These are phyloP conservation scores for Gamsiella multidivaricata DNA, from an alignment of 192 early-diverging fungal genomes.

Conservation along the genomic window DNA sequence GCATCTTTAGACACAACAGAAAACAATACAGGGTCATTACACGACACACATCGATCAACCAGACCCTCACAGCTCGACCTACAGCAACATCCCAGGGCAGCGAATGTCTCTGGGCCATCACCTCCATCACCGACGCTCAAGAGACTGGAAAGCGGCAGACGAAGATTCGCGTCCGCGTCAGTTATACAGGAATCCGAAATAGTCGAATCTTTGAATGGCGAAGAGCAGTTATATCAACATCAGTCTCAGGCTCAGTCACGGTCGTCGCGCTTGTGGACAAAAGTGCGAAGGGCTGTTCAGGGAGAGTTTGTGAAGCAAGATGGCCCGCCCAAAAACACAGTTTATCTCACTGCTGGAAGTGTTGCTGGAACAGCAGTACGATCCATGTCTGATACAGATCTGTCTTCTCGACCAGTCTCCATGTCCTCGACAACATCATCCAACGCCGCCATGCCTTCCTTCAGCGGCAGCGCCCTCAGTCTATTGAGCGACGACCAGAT, in stretches of 20 bases:
- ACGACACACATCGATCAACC: no score
- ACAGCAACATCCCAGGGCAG: neutral
- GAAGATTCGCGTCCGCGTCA: conserved; percentile 1
- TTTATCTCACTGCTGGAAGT: conserved; percentile 23
- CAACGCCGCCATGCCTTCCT: conserved; percentile 33
- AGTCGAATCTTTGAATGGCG: conserved; percentile 1
- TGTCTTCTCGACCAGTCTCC: conserved; percentile 18
- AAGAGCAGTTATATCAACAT: neutral
- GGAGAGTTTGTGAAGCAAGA: conserved; percentile 12
- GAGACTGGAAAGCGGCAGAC: neutral
- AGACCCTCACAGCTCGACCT: neutral
- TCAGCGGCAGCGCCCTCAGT: conserved; percentile 45
- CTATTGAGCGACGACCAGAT: conserved; percentile 42
- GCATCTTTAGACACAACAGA: neutral
- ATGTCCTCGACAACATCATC: conserved; percentile 24
- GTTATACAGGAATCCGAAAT: neutral
- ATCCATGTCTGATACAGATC: conserved; percentile 23
- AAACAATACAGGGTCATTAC: neutral
- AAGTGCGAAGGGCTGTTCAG: conserved; percentile 28
- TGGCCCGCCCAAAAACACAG: conserved; percentile 5
- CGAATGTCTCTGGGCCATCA: no score
- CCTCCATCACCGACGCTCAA: neutral
- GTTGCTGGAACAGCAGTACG: neutral
- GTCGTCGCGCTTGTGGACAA: conserved; percentile 31
- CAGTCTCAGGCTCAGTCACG: neutral